These are phyloP conservation scores for Wickerhamiella dianesei DNA, from an alignment of 805 yeast species.

Conservation along the genomic window DNA sequence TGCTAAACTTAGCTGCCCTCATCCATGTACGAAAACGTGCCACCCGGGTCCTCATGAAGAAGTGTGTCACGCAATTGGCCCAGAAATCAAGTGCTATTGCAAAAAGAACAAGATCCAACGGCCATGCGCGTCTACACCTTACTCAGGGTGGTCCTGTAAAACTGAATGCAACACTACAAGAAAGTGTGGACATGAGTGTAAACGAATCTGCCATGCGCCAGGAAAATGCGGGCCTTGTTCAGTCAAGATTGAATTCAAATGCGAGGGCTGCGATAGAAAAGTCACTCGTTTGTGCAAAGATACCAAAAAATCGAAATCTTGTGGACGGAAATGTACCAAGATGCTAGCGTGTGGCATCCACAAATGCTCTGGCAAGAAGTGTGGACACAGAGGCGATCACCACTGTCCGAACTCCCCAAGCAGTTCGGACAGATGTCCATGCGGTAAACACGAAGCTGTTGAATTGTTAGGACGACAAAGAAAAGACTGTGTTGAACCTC, in stretches of 20 bases:
- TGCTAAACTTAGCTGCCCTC: conserved; percentile 16
- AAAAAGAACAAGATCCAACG: conserved; percentile 8
- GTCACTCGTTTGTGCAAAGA: not conserved
- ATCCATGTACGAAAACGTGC: conserved; percentile 19
- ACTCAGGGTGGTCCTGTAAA: conserved; percentile 15
- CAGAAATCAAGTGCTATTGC: conserved; percentile 15
- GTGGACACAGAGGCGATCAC: conserved; percentile 5
- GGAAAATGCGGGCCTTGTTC: conserved; percentile 14
- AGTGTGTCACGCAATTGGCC: conserved; percentile 17
- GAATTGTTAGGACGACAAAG: conserved; percentile 3
- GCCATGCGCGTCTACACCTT: conserved; percentile 11
- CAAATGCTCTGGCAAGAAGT: conserved; percentile 9
- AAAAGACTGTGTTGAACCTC: conserved; percentile 9
- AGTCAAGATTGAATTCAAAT: conserved; percentile 27
- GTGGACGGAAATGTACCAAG: conserved; percentile 7
- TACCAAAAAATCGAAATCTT: conserved; percentile 5
- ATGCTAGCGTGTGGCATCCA: conserved; percentile 12
- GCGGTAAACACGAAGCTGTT: conserved; percentile 9
- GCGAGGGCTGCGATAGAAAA: conserved; percentile 12
- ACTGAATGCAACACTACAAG: conserved; percentile 6
- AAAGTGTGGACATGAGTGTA: conserved; percentile 15
- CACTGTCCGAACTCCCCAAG: conserved; percentile 10
- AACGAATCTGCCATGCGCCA: conserved; percentile 11
- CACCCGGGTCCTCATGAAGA: conserved; percentile 19
- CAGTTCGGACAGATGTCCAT: conserved; percentile 16